These are phyloP conservation scores for Morella rubra DNA, from an alignment of 306 rosid species.

Conservation along the genomic window DNA sequence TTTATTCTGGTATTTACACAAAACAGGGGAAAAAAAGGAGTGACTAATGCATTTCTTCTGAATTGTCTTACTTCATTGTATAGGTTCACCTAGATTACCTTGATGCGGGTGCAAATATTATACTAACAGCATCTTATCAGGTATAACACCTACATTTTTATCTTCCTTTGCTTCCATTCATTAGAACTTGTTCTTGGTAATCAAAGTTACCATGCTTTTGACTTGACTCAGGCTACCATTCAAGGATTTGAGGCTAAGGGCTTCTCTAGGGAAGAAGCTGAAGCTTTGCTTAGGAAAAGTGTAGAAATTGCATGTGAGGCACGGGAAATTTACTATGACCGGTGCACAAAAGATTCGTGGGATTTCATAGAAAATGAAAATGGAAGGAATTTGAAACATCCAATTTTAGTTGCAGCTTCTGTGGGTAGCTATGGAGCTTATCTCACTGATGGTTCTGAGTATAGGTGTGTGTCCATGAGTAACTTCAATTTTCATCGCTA, in stretches of 20 bases:
- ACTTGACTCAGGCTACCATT: constrained; percentile 65
- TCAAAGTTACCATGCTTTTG: not conserved
- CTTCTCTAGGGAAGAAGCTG: constrained; percentile 61
- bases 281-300: constrained; percentile 62
- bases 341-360: constrained; percentile 55
- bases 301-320: constrained; percentile 83
- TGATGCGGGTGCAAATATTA: constrained; percentile 86
- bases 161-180: not conserved
- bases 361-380: constrained; percentile 40
- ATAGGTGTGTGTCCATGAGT: constrained; percentile 33
- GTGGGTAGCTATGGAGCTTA: constrained; percentile 93
- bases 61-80: constrained; percentile 7
- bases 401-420: constrained; percentile 80
- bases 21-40: not conserved
- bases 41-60: not conserved
- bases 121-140: constrained; percentile 87
- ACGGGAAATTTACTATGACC: constrained; percentile 57
- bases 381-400: constrained; percentile 38
- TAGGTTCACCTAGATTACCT: constrained; percentile 97
- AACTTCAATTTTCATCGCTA: not conserved
- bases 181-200: not conserved
- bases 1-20: too few relatives aligned
- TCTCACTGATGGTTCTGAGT: constrained; percentile 77
- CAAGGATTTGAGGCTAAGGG: constrained; percentile 93
- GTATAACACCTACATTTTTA: constrained; percentile 28